Evolutionary conservation across 202 grass and related monocot genomes (phyloP), one percentile per base, ranked within the genome.

Genomic region (Zizania palustris): DNA sequence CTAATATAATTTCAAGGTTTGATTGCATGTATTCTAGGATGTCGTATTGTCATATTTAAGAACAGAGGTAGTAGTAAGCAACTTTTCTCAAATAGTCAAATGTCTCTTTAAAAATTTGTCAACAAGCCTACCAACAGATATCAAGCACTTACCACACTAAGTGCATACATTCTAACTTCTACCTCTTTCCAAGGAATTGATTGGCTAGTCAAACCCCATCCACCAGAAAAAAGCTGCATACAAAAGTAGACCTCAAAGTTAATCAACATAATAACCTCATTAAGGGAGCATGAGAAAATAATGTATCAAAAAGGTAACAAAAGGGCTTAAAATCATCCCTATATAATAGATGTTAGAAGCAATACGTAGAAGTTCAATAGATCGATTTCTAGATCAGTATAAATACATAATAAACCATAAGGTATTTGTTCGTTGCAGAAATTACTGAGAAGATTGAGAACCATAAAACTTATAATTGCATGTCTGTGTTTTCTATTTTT

Each of bases 121-220:
- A 12, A 63, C 45, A 7, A 70, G 18, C 49, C 59, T 73, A 72
- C 36, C 21, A 62, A 70, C 34, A 35, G 40, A 49, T 34, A 18
- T 14, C 3, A 35, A 37, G 16, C 18, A 34, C 86, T 87, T 88
- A 98, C 95, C 95, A 94, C 85, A 69, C 90, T 84, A 65, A 98
- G 85, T 67, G 85, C 91, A 75, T 94, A 92, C 87, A 98, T 92
- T 84, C 83, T 84, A 88, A 90, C 79, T 90, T 98, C 95, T 34
- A 98, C 70, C 64, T 94, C 91, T 74, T 84, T 85, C 95, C 95
- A 98, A 85, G 76, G 80, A 79, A 95, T 79, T 90, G 89, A 81
- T 90, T 85, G 87, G 74, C 75, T 81, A 36, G 80, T 65, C 42
- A 91, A 92, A 80, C 71, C 61, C 74, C 91, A 92, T 61, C 74